Conservation (phyloP, 2,329 filamentous ascomycete genomes). For the Colletotrichum sidae region DNA sequence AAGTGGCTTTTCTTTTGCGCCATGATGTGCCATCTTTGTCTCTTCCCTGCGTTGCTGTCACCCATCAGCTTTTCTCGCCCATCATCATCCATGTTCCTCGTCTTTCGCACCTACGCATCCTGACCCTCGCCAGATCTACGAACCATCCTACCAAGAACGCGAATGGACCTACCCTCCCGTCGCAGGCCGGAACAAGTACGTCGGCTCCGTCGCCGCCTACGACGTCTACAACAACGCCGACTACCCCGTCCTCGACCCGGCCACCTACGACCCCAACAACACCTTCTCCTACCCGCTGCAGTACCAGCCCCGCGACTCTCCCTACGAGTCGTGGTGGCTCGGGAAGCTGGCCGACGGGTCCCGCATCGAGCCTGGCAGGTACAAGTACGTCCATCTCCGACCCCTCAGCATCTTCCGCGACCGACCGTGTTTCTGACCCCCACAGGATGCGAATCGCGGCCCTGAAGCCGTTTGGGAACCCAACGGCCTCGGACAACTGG, state of each 20-base stretch:
- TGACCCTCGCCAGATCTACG: constrained; percentile 47
- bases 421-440: neutral
- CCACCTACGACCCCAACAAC: constrained; percentile 50
- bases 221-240: constrained; percentile 29
- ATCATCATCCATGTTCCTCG: neutral
- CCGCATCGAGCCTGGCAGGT: constrained; percentile 53
- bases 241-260: constrained; percentile 46
- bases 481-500: constrained; percentile 54
- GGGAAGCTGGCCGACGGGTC: constrained; percentile 56
- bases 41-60: too few species aligned
- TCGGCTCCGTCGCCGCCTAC: constrained; percentile 54
- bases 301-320: constrained; percentile 48
- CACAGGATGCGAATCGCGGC: constrained; percentile 53
- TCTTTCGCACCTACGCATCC: neutral
- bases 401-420: too few species aligned
- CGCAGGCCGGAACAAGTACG: constrained; percentile 50
- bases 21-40: too few species aligned
- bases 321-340: constrained; percentile 54
- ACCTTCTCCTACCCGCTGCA: constrained; percentile 52
- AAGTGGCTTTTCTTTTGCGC: neutral
- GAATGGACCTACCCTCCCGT: constrained; percentile 56
- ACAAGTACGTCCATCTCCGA: constrained; percentile 45
- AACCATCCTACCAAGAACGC: constrained; percentile 50
- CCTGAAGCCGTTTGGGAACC: constrained; percentile 54
- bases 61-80: too few species aligned